phyloP scores from a whole-genome alignment of 805 yeast genomes.

The Cyberlindnera japonica region DNA sequence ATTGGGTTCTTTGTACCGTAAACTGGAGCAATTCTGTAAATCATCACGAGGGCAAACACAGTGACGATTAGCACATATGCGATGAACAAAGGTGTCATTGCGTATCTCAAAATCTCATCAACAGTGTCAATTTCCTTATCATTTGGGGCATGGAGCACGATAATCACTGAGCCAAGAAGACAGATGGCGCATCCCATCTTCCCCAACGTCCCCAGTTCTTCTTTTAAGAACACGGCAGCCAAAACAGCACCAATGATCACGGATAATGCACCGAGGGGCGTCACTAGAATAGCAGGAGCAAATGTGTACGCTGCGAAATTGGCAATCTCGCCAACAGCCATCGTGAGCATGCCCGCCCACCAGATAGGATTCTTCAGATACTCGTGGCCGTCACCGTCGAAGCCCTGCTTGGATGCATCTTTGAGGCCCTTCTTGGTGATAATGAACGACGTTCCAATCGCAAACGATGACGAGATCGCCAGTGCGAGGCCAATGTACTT shows the following conservation, averaged over 20 bases:
- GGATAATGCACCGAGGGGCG: conserved; percentile 87
- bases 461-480: conserved; percentile 83
- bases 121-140: conserved; percentile 86
- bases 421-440: conserved; percentile 83
- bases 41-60: conserved; percentile 69
- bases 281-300: conserved; percentile 90
- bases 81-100: conserved; percentile 73
- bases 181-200: conserved; percentile 93
- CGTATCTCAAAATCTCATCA: conserved; percentile 80
- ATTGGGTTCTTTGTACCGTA: conserved; percentile 81
- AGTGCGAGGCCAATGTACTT: conserved; percentile 85
- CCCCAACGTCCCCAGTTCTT: conserved; percentile 83
- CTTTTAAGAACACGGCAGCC: conserved; percentile 80
- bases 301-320: conserved; percentile 93
- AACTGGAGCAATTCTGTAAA: conserved; percentile 76
- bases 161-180: conserved; percentile 80
- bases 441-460: conserved; percentile 87
- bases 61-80: conserved; percentile 61
- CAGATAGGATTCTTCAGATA: conserved; percentile 83
- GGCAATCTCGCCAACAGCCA: conserved; percentile 91
- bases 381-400: conserved; percentile 68
- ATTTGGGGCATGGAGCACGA: conserved; percentile 90
- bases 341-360: conserved; percentile 90
- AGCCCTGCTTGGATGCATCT: conserved; percentile 63
- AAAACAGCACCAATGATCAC: conserved; percentile 90